phyloP scores from a whole-genome alignment of 1,139 yeast species.

The Meyerozyma guilliermondii region DNA sequence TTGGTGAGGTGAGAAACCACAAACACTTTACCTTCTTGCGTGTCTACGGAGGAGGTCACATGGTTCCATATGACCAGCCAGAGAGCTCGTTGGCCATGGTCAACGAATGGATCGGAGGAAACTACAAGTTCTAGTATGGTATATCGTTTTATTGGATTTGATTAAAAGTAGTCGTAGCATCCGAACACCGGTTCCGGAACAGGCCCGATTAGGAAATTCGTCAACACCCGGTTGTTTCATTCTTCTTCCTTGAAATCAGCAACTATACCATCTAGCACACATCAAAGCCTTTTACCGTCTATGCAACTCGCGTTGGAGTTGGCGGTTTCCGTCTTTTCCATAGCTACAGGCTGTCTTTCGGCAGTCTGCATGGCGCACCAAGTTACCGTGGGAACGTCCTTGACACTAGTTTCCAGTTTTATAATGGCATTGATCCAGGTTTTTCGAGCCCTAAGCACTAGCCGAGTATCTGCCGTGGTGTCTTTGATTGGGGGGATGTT shows the following conservation, averaged over 20 bases:
- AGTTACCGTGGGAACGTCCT: background rate
- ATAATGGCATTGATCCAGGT: background rate
- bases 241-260: background rate
- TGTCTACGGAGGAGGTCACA: slow-evolving; percentile 45
- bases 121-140: slow-evolving; percentile 11
- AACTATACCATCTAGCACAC: background rate
- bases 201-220: background rate
- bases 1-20: slow-evolving; percentile 45
- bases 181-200: slow-evolving; percentile 1
- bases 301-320: background rate
- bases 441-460: background rate
- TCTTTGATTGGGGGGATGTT: background rate
- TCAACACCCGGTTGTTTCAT: background rate
- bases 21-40: slow-evolving; percentile 44
- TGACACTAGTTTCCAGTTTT: background rate
- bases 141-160: background rate
- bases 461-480: background rate
- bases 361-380: background rate
- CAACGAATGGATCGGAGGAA: slow-evolving; percentile 42
- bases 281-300: background rate
- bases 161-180: background rate
- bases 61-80: slow-evolving; percentile 49
- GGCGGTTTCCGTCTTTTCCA: background rate
- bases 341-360: background rate
- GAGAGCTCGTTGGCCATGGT: slow-evolving; percentile 43